A percentile compares a stretch with the other conserved stretches of the same genome.
phyloP scores from a whole-genome alignment of 208 protist species.

The Acanthamoeba royreba region DNA sequence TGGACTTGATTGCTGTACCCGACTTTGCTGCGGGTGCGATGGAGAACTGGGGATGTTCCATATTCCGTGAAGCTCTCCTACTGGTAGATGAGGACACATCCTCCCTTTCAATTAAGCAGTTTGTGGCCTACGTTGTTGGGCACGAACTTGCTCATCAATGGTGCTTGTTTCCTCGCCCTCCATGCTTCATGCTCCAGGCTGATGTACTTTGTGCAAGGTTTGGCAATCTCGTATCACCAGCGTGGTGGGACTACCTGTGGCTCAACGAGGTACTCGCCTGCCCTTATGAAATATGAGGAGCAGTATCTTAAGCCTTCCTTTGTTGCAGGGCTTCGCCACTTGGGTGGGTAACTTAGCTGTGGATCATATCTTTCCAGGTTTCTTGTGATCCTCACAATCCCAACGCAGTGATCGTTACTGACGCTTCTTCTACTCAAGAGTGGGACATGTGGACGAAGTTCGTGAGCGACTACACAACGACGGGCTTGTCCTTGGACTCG shows the following conservation, averaged over 20 bases:
- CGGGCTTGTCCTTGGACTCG: slow-evolving; percentile 88
- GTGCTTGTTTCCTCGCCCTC: slow-evolving; percentile 37
- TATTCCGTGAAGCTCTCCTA: slow-evolving; percentile 87
- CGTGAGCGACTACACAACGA: slow-evolving; percentile 72
- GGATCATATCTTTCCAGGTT: slow-evolving; percentile 51
- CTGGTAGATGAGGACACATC: slow-evolving; percentile 68
- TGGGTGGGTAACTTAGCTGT: slow-evolving; percentile 61
- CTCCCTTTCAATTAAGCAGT: slow-evolving; percentile 68
- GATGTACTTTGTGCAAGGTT: slow-evolving; percentile 68
- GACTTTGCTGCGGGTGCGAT: slow-evolving; percentile 89
- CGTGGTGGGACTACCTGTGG: slow-evolving; percentile 96
- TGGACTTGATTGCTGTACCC: slow-evolving; percentile 93
- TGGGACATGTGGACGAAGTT: slow-evolving; percentile 80
- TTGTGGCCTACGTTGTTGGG: slow-evolving; percentile 45
- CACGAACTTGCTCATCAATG: slow-evolving; percentile 92
- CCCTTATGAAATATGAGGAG: neutral
- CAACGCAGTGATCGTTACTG: neutral
- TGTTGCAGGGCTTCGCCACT: slow-evolving; percentile 79
- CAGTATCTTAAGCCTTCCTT: neutral
- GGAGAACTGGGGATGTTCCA: slow-evolving; percentile 95
- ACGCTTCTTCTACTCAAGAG: neutral
- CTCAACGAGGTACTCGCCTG: slow-evolving; percentile 33
- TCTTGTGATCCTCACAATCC: neutral
- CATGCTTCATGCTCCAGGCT: neutral
- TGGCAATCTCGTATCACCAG: slow-evolving; percentile 96